Evolutionary conservation across 140 eudicot genomes (phyloP).

Genomic region (Anethum foeniculum): DNA sequence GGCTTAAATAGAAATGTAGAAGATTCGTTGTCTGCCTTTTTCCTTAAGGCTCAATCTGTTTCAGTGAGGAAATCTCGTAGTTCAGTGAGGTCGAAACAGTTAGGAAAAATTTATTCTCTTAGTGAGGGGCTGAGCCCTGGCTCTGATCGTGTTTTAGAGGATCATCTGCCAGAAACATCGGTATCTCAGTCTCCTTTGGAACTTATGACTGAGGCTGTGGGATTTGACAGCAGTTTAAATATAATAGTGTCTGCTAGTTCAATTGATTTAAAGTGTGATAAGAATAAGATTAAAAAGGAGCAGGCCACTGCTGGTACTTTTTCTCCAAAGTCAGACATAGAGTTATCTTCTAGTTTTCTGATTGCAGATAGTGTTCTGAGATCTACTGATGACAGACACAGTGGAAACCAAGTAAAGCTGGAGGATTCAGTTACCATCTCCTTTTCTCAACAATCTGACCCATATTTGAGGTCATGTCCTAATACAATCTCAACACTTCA

Average conservation of each 20-base stretch:
- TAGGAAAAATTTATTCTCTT: constrained; percentile 17
- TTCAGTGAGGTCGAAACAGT: constrained; percentile 28
- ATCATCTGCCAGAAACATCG: background rate
- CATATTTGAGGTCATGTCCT: constrained; percentile 23
- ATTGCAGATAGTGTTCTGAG: constrained; percentile 9
- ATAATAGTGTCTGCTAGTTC: constrained; percentile 6
- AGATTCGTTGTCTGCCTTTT: constrained; percentile 59
- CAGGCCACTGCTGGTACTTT: constrained; percentile 8
- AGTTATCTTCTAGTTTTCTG: constrained; percentile 10
- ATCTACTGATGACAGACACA: constrained; percentile 12
- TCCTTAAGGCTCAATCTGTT: constrained; percentile 59
- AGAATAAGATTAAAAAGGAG: background rate
- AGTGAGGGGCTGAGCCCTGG: constrained; percentile 14
- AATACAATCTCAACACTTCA: constrained; percentile 13
- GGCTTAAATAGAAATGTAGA: constrained; percentile 34
- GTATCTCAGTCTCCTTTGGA: constrained; percentile 15
- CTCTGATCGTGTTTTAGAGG: constrained; percentile 21
- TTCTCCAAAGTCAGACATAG: constrained; percentile 13
- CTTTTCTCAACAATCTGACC: constrained; percentile 18
- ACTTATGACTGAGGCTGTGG: background rate
- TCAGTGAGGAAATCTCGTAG: constrained; percentile 38
- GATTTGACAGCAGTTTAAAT: constrained; percentile 5
- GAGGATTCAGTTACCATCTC: constrained; percentile 22
- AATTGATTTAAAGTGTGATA: background rate
- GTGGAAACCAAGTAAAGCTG: constrained; percentile 2